These are phyloP conservation scores for Solanum corneliomulleri DNA, from an alignment of 257 asterid species.

Conservation along the genomic window DNA sequence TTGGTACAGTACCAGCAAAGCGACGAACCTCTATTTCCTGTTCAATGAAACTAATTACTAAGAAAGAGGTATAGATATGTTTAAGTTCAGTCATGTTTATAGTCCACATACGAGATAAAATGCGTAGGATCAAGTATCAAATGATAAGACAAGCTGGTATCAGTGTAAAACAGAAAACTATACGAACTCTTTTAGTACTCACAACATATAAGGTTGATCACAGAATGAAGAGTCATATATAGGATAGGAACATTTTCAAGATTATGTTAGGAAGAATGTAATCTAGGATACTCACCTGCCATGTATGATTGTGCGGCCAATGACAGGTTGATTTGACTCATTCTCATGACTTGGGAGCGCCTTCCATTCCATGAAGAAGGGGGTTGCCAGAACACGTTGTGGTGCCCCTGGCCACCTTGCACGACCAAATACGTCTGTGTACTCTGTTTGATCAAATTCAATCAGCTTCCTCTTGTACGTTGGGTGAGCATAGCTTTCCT, in stretches of 20 bases:
- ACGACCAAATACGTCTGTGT: conserved; percentile 74
- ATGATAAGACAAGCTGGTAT: not conserved
- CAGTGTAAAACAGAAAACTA: not conserved
- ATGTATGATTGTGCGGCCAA: conserved; percentile 64
- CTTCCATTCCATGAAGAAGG: conserved; percentile 60
- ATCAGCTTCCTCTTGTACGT: conserved; percentile 59
- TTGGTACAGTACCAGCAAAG: conserved; percentile 74
- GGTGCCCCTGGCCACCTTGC: conserved; percentile 95
- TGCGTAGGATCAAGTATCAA: not conserved
- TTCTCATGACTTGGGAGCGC: conserved; percentile 52
- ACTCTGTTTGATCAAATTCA: conserved; percentile 55
- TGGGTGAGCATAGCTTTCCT: conserved; percentile 87
- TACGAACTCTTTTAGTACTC: not conserved
- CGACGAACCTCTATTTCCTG: conserved; percentile 70
- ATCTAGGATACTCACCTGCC: conserved; percentile 28
- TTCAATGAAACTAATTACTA: not conserved
- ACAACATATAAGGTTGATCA: not conserved
- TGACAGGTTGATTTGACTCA: conserved; percentile 58
- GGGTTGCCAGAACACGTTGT: conserved; percentile 68
- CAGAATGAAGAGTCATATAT: not conserved
- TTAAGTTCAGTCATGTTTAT: not conserved
- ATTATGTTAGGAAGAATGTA: not conserved
- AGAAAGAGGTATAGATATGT: not conserved
- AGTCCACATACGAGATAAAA: not conserved
- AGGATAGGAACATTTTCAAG: not conserved